Evolutionary conservation across 345 rosid genomes (phyloP).

Genomic region (Populus tremula): DNA sequence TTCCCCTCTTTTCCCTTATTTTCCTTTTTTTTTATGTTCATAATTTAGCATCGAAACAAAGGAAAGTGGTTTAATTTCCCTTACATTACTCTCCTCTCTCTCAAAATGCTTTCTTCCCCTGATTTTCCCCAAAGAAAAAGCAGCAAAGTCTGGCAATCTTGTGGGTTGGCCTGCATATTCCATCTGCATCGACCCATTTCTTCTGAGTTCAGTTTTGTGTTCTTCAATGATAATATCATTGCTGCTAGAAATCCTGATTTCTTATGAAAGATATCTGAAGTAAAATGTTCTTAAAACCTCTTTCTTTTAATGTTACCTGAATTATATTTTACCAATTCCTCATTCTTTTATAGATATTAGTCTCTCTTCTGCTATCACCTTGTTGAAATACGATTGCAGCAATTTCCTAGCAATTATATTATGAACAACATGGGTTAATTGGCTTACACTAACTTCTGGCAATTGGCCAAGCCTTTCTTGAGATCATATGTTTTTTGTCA

Average conservation of each 20-base stretch:
- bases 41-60: no score
- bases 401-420: background rate
- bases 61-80: no score
- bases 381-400: background rate
- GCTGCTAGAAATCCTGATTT: background rate
- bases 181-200: background rate
- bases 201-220: background rate
- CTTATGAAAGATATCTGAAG: background rate
- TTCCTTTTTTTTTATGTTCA: no score
- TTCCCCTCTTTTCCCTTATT: no score
- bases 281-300: background rate
- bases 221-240: background rate
- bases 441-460: conserved; percentile 23
- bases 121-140: background rate
- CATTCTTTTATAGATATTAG: background rate
- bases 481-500: conserved; percentile 37
- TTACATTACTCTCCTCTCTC: no score
- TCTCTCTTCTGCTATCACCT: background rate
- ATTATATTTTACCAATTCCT: background rate
- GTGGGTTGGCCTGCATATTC: background rate
- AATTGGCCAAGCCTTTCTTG: conserved; percentile 77
- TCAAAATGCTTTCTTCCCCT: background rate
- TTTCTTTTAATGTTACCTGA: background rate
- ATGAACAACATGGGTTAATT: conserved; percentile 6
- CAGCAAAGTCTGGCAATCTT: background rate